phyloP scores from a whole-genome alignment of 1,284 basidiomycete species.

The Heliocybe sulcata region DNA sequence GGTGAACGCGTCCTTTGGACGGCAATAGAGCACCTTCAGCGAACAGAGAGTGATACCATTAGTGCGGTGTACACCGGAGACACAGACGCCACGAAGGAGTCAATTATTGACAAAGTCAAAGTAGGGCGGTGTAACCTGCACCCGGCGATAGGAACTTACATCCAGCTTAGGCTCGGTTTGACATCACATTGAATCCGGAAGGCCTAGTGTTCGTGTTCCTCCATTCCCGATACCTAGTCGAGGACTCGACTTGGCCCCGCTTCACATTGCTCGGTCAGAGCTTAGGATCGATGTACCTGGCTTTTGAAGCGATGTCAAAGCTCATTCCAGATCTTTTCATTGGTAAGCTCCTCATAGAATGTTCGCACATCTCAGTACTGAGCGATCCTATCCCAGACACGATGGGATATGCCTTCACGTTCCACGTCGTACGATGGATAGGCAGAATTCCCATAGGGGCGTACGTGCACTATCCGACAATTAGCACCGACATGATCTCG shows the following conservation, averaged over 20 bases:
- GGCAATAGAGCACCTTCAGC: constrained; percentile 77
- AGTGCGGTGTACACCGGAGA: constrained; percentile 92
- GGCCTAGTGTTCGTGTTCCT: constrained; percentile 79
- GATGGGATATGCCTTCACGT: constrained; percentile 97
- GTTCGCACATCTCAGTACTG: not conserved
- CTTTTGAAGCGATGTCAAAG: constrained; percentile 70
- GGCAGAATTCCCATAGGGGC: constrained; percentile 71
- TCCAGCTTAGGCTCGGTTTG: constrained; percentile 68
- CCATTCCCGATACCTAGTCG: constrained; percentile 62
- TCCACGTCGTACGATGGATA: constrained; percentile 67
- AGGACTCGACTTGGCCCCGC: constrained; percentile 78
- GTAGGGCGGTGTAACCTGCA: too few relatives aligned
- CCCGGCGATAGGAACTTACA: too few relatives aligned
- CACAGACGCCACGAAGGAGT: constrained; percentile 67
- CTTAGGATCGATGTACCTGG: constrained; percentile 80
- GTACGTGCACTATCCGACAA: constrained; percentile 96
- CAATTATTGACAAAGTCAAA: constrained; percentile 80
- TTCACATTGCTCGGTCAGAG: constrained; percentile 94
- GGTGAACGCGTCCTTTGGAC: constrained; percentile 97
- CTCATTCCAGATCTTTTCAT: constrained; percentile 88
- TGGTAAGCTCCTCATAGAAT: constrained; percentile 37
- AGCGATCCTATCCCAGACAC: constrained; percentile 57
- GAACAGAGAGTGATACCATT: constrained; percentile 63
- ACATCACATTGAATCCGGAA: constrained; percentile 61
- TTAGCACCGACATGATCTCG: constrained; percentile 89